These are phyloP conservation scores for Pouteria glomerata DNA, from an alignment of 148 eudicot species.

Conservation along the genomic window DNA sequence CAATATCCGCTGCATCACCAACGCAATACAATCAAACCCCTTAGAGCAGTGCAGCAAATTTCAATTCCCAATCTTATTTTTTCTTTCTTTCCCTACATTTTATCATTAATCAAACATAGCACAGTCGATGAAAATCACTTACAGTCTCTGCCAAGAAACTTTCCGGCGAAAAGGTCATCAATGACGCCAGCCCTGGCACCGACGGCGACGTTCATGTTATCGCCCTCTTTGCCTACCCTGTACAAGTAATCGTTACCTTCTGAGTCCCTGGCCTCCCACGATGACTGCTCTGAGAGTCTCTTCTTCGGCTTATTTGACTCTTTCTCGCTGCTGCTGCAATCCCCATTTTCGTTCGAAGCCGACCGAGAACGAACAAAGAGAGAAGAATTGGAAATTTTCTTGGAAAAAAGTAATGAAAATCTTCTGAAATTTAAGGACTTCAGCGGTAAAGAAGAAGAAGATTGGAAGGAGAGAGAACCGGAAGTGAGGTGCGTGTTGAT, in stretches of 20 bases:
- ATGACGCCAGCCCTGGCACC: slow-evolving; percentile 90
- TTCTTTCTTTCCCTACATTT: not conserved
- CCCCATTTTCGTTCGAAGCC: slow-evolving; percentile 5
- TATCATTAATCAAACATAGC: not conserved
- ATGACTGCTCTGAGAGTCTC: slow-evolving; percentile 75
- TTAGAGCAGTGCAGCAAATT: not conserved
- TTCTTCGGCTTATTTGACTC: slow-evolving; percentile 22
- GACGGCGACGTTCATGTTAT: slow-evolving; percentile 83
- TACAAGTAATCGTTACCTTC: slow-evolving; percentile 87
- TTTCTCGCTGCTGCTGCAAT: not conserved
- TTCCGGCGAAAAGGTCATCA: slow-evolving; percentile 82
- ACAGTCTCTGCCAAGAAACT: slow-evolving; percentile 88
- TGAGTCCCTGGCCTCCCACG: slow-evolving; percentile 85
- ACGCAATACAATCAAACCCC: not conserved
- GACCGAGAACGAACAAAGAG: slow-evolving; percentile 15
- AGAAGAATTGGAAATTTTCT: slow-evolving; percentile 10
- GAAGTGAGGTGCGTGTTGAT: not conserved
- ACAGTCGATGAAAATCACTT: slow-evolving; percentile 9
- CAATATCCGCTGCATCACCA: slow-evolving; percentile 79
- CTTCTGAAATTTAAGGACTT: slow-evolving; percentile 7
- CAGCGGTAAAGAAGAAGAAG: not conserved
- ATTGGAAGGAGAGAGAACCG: slow-evolving; percentile 7
- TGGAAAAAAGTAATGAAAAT: not conserved
- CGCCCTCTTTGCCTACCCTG: slow-evolving; percentile 86
- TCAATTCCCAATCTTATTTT: no score